Base-by-base conservation (phyloP, 179 eudicot genomes). In the Vitellaria paradoxa region DNA sequence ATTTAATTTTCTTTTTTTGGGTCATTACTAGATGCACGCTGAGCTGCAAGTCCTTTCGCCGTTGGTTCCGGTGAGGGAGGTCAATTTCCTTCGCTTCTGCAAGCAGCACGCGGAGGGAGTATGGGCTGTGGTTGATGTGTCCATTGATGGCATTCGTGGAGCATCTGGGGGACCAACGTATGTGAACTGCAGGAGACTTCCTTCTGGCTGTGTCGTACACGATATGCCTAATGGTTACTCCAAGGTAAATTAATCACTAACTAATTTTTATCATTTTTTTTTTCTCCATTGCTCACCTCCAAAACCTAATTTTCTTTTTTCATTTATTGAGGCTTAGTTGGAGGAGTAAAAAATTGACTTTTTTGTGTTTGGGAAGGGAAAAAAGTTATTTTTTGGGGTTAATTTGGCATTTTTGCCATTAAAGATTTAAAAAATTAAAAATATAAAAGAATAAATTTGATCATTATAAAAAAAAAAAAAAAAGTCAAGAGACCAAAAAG, bases 141-240 rank as follows among this genome's bases (percentile, higher is more conserved):
- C 99, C 0, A 83, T 96, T 4, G 97, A 93, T 68, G 76, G 86
- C 75, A 88, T 93, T 68, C 84, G 92, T 40, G 95, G 90, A 73
- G 65, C 83, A 49, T 84, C 92, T 0, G 87, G 89, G 20, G 75
- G 85, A 26, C 89, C 93, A 50, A 56, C 86, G 23, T 91, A 76
- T 79, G 79, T 82, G 6, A 87, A 79, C 79, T 88, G 96, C 82
- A 82, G 99, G 86, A 90, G 98, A 82, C 97, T 91, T 78, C 99
- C 99, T 64, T 96, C 99, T 15, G 99, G 99, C 62, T 93, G 95
- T 74, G 87, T 96, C 55, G 97, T 96, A 59, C 94, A 96, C 83
- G 99, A 96, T 88, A 88, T 96, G 99, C 97, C 98, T 17, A 96
- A 93, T 83, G 99, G 99, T 37, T 96, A 94, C 76, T 91, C 98